These are phyloP conservation scores for Fusarium haematococcum DNA, from an alignment of 2,329 filamentous ascomycete genomes.

Conservation along the genomic window DNA sequence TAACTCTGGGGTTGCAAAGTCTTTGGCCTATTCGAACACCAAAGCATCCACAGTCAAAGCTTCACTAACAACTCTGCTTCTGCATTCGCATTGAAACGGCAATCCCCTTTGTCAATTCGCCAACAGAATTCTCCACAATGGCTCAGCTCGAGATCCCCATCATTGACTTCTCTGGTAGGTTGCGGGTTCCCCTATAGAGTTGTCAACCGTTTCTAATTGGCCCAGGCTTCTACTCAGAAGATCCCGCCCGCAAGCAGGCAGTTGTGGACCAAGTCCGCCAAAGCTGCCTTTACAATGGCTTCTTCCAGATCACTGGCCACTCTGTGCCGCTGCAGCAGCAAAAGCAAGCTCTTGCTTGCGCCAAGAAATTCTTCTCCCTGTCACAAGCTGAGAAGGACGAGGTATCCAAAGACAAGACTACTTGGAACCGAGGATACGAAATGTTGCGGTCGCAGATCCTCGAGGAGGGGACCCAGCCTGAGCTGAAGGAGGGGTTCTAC, in stretches of 20 bases:
- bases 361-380: constrained; percentile 61
- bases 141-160: constrained; percentile 41
- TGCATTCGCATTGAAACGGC: neutral
- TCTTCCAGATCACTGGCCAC: constrained; percentile 65
- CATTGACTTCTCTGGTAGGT: constrained; percentile 46
- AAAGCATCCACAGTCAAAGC: neutral
- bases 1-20: neutral
- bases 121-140: constrained; percentile 10
- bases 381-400: constrained; percentile 58
- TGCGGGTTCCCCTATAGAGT: neutral
- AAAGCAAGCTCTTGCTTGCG: constrained; percentile 53
- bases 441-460: constrained; percentile 58
- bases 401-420: constrained; percentile 52
- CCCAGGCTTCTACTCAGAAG: constrained; percentile 34
- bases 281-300: constrained; percentile 61
- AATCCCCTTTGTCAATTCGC: neutral
- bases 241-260: constrained; percentile 42
- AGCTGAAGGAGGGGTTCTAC: constrained; percentile 58
- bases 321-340: constrained; percentile 56
- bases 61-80: neutral
- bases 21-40: neutral
- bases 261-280: constrained; percentile 50
- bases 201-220: neutral
- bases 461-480: constrained; percentile 57
- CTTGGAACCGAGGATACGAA: constrained; percentile 63